Conservation (phyloP, 2,329 filamentous ascomycete species). For the Fusarium nelsonii region DNA sequence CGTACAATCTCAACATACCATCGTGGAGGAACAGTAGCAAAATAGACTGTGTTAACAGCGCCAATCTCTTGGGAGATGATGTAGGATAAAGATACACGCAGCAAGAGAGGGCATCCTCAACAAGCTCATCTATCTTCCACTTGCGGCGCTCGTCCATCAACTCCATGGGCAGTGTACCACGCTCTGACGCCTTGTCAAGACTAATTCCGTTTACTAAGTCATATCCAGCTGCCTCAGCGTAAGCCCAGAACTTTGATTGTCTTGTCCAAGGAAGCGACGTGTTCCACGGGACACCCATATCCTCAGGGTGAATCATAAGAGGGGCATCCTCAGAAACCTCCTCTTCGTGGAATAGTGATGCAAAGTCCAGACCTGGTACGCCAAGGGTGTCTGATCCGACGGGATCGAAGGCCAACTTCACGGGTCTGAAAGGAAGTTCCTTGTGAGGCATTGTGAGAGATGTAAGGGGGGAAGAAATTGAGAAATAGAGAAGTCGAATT, state of each 20-base stretch:
- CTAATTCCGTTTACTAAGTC: slow-evolving; percentile 15
- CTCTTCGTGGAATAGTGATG: slow-evolving; percentile 3
- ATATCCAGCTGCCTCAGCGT: slow-evolving; percentile 5
- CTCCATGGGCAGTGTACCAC: slow-evolving; percentile 18
- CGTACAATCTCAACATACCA: background rate
- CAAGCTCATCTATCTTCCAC: slow-evolving; percentile 27
- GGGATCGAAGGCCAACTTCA: slow-evolving; percentile 16
- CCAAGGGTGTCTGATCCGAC: slow-evolving; percentile 1
- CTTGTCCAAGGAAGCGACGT: slow-evolving; percentile 25
- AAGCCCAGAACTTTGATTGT: slow-evolving; percentile 23
- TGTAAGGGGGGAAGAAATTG: too few species aligned
- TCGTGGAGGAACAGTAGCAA: slow-evolving; percentile 25
- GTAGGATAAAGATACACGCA: slow-evolving; percentile 25
- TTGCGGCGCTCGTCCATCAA: slow-evolving; percentile 22
- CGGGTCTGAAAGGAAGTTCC: slow-evolving; percentile 16
- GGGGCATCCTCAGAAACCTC: slow-evolving; percentile 10
- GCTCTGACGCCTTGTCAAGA: slow-evolving; percentile 17
- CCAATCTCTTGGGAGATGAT: slow-evolving; percentile 8
- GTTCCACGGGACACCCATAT: slow-evolving; percentile 11
- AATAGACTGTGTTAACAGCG: slow-evolving; percentile 20
- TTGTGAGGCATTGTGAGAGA: slow-evolving; percentile 23
- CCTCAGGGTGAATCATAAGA: slow-evolving; percentile 5
- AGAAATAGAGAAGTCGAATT: background rate
- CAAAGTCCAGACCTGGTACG: slow-evolving; percentile 8
- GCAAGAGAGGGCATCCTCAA: slow-evolving; percentile 26